phyloP scores from a whole-genome alignment of 345 rosid genomes.

The Brassica cretica region DNA sequence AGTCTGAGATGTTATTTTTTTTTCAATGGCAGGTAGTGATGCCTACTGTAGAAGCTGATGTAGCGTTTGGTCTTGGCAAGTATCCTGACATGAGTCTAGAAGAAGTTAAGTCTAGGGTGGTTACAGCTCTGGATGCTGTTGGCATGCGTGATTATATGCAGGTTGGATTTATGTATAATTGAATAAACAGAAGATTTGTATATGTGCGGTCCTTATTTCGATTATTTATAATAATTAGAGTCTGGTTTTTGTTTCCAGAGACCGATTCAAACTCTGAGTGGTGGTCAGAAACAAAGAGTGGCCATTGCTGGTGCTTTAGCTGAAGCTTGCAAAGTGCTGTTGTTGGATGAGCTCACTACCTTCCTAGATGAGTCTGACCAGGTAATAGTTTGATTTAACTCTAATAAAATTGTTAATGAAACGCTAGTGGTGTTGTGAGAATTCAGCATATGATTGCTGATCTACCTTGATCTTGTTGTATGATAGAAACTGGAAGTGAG shows the following conservation, averaged over 20 bases:
- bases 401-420: background rate
- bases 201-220: no score
- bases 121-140: conserved; percentile 69
- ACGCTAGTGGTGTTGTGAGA: background rate
- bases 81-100: conserved; percentile 49
- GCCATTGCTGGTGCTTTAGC: conserved; percentile 98
- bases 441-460: conserved; percentile 1
- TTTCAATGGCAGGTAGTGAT: conserved; percentile 69
- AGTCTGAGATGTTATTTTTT: background rate
- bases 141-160: conserved; percentile 70
- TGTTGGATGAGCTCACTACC: conserved; percentile 93
- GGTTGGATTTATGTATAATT: conserved; percentile 15
- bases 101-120: conserved; percentile 67
- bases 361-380: conserved; percentile 86
- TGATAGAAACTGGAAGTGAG: conserved; percentile 8
- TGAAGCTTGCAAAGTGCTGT: conserved; percentile 82
- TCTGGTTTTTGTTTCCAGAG: conserved; percentile 50
- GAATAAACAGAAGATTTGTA: no score
- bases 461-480: conserved; percentile 7
- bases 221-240: background rate
- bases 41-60: conserved; percentile 97
- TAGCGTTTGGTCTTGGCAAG: conserved; percentile 91
- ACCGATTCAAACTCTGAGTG: conserved; percentile 93
- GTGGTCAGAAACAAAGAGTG: conserved; percentile 95
- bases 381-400: conserved; percentile 41